Conservation (phyloP, 306 rosid species). For the Gillenia trifoliata region DNA sequence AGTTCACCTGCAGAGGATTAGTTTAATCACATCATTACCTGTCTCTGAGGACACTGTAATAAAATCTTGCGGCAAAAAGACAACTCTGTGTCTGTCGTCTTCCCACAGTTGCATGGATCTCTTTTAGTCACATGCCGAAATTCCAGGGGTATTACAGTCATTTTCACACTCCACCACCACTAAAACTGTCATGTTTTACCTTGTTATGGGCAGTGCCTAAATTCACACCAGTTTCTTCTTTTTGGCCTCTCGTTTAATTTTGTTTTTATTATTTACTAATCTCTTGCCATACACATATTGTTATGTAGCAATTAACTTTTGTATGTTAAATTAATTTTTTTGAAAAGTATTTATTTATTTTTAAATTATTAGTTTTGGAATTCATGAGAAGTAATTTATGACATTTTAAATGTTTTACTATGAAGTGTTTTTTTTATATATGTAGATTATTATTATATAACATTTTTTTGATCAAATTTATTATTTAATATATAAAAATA, state of each 20-base stretch:
- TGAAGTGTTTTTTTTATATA: too few relatives aligned
- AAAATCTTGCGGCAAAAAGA: slow-evolving; percentile 22
- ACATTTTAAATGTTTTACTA: too few relatives aligned
- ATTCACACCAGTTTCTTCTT: not conserved
- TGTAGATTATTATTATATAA: too few relatives aligned
- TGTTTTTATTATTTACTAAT: not conserved
- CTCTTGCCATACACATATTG: too few relatives aligned
- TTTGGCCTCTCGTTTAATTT: not conserved
- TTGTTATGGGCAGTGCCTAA: not conserved
- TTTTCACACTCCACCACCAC: not conserved
- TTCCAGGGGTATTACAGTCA: slow-evolving; percentile 21
- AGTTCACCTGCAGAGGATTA: slow-evolving; percentile 9
- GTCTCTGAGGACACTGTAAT: slow-evolving; percentile 13
- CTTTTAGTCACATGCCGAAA: slow-evolving; percentile 21
- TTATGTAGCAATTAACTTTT: too few relatives aligned
- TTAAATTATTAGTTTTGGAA: too few relatives aligned
- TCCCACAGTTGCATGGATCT: slow-evolving; percentile 6
- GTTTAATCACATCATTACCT: slow-evolving; percentile 27
- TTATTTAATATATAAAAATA: too few relatives aligned
- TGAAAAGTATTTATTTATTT: too few relatives aligned
- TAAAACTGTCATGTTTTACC: not conserved
- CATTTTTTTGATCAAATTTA: too few relatives aligned
- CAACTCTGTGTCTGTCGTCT: slow-evolving; percentile 13
- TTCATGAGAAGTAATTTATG: too few relatives aligned
- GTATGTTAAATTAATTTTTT: too few relatives aligned